phyloP scores from a whole-genome alignment of 805 yeast species.

The Barnettozyma sucrosica region DNA sequence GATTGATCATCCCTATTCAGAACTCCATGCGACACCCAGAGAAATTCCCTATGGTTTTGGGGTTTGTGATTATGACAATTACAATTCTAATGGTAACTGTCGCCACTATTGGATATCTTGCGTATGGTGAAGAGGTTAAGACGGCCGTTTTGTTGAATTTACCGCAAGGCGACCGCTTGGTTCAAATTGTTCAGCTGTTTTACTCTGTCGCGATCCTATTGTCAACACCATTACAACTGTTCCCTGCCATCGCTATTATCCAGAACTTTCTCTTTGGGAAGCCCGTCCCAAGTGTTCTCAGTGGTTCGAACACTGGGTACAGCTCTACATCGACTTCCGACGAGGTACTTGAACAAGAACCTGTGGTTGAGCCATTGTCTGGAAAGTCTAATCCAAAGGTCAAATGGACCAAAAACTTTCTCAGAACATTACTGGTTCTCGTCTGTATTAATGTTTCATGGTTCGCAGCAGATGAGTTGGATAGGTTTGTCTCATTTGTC shows the following conservation, averaged over 20 bases:
- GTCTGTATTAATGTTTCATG: slow-evolving; percentile 54
- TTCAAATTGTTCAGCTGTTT: slow-evolving; percentile 60
- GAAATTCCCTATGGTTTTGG: slow-evolving; percentile 61
- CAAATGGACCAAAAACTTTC: slow-evolving; percentile 63
- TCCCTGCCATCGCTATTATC: slow-evolving; percentile 72
- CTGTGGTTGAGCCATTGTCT: slow-evolving; percentile 26
- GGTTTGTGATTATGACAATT: slow-evolving; percentile 56
- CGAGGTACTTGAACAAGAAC: not conserved
- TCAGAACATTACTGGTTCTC: slow-evolving; percentile 49
- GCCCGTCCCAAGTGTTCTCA: not conserved
- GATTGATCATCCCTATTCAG: slow-evolving; percentile 74
- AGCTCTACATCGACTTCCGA: not conserved
- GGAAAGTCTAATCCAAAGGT: slow-evolving; percentile 50
- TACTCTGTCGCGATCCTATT: slow-evolving; percentile 70
- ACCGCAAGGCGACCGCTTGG: slow-evolving; percentile 60
- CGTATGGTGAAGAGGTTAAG: slow-evolving; percentile 58
- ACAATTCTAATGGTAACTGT: slow-evolving; percentile 55
- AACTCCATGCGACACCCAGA: slow-evolving; percentile 76
- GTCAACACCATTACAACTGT: slow-evolving; percentile 75
- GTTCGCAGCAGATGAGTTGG: slow-evolving; percentile 63
- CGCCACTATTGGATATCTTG: slow-evolving; percentile 63
- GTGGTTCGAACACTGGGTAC: not conserved
- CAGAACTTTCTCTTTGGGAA: slow-evolving; percentile 50
- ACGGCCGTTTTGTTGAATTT: slow-evolving; percentile 69
- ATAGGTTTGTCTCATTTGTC: slow-evolving; percentile 70